Evolutionary conservation across 1,284 basidiomycete species (phyloP).

Genomic region (Ustilago crameri): DNA sequence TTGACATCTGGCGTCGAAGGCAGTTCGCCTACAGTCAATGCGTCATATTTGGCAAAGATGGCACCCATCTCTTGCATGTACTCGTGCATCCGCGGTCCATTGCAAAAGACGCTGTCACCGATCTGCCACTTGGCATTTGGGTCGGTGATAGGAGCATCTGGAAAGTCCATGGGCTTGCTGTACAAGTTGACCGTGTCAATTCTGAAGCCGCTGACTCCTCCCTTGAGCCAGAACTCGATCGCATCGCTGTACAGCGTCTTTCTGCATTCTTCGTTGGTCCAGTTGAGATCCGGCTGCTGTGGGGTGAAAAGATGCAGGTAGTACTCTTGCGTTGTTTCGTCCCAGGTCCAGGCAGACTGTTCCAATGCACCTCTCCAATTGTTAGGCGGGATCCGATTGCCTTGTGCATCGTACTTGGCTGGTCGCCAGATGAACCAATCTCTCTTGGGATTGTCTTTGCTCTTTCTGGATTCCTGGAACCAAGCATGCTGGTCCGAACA

Average conservation of each 20-base stretch:
- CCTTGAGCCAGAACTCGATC: slow-evolving; percentile 80
- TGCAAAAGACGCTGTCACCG: slow-evolving; percentile 69
- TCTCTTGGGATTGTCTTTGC: slow-evolving; percentile 74
- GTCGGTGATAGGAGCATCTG: slow-evolving; percentile 69
- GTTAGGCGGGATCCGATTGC: slow-evolving; percentile 71
- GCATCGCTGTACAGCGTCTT: slow-evolving; percentile 73
- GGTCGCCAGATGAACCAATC: slow-evolving; percentile 82
- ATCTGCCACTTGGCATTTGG: slow-evolving; percentile 74
- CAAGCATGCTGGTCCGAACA: slow-evolving; percentile 75
- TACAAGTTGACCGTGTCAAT: slow-evolving; percentile 59
- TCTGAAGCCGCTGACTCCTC: slow-evolving; percentile 78
- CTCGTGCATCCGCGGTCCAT: slow-evolving; percentile 72
- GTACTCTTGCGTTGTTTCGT: slow-evolving; percentile 77
- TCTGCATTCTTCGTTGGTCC: slow-evolving; percentile 74
- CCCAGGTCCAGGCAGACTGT: slow-evolving; percentile 80
- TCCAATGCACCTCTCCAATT: slow-evolving; percentile 80
- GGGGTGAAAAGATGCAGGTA: slow-evolving; percentile 79
- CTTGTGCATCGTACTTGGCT: slow-evolving; percentile 72
- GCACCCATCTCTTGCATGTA: slow-evolving; percentile 76
- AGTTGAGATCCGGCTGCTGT: slow-evolving; percentile 82
- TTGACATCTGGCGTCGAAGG: slow-evolving; percentile 67
- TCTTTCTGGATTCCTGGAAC: slow-evolving; percentile 77
- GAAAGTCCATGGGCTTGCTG: slow-evolving; percentile 59
- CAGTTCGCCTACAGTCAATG: slow-evolving; percentile 78
- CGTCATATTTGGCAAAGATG: slow-evolving; percentile 68